Evolutionary conservation across 202 grass and related monocot species (phyloP), one percentile per base, ranked within the genome.

Genomic region (Setaria viridis): DNA sequence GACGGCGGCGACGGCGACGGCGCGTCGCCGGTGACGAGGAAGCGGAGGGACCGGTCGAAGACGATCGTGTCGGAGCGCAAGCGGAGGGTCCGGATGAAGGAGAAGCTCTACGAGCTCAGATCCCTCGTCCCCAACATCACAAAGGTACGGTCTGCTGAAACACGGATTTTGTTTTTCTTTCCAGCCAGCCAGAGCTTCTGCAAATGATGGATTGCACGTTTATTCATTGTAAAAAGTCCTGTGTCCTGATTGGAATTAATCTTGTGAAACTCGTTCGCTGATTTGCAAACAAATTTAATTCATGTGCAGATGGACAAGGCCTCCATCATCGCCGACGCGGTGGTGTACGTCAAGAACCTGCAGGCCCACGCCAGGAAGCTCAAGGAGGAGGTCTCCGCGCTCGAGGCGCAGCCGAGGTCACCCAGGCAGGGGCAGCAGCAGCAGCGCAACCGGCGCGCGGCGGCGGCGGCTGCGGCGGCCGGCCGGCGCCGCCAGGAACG

Each of bases 31-130:
- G 79, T 5, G 48, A 15, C 70, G 70, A 75, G 88, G 80, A 88
- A 80, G 79, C 63, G 86, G 85, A 77, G 90, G 75, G 97, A 99
- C 85, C 88, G 97, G 21, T 94, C 92, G 3, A 96, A 96, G 93
- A 99, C 97, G 3, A 85, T 96, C 69, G 89, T 99, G 74, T 91
- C 97, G 25, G 97, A 99, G 90, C 86, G 94, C 70, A 94, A 87
- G 85, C 41, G 94, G 43, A 87, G 94, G 84, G 84, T 92, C 85
- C 81, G 90, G 32, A 97, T 97, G 94, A 97, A 94, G 86, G 94
- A 97, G 94, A 97, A 76, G 85, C 94, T 99, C 64, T 99, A 96
- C 79, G 94, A 99, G 88, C 89, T 99, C 12, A 84, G 97, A 9
- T 82, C 97, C 3, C 82, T 99, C 45, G 97, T 99, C 80, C 93